Evolutionary conservation across 352 stramenopile genomes (phyloP), one percentile per base, ranked within the genome.

Genomic region (Globisporangium rhizosaccharum): DNA sequence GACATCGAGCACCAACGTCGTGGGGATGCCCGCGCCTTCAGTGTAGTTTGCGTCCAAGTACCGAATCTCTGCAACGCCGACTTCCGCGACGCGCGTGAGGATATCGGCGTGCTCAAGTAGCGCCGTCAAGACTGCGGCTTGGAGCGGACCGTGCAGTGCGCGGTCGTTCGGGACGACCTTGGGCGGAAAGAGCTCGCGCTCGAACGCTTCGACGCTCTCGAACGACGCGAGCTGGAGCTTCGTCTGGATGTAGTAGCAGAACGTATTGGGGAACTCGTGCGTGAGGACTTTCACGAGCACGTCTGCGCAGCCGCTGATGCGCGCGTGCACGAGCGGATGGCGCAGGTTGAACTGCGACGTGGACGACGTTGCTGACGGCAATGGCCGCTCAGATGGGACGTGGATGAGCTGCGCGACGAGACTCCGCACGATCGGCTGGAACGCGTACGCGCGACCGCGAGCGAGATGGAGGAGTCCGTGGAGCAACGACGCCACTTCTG

Each of bases 211-310:
- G 1, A 92, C 76, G n/a, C 68, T 85, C 42, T 92, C 82, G 55
- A 84, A 92, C 14, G 82, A 92, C 15, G 79, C 73, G 10, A 92
- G 41, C 51, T 90, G 82, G 39, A 88, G 63, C 39, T 73, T 84
- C 2, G 75, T 74, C 51, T 90, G 79, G 23, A 85, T 84, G 52
- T 77, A 88, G 47, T 88, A 92, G 18, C 76, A 71, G 56, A 90
- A 90, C 23, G 82, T 92, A 55, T 92, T 90, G 1, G 82, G 82
- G 25, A 88, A 88, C 61, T 88, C 68, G 49, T 86, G 75, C 11
- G 76, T 77, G 18, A 89, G 56, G 7, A 88, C 76, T 36, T 88
- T 89, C 6, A 62, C 58, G 37, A 91, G 59, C n/a, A 91, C 79
- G 28, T 86, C 79, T 12, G 74, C 72, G 47, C 82, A 89, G n/a